Evolutionary conservation across 75 land plant species (phyloP), one percentile per base, ranked within the genome.

Genomic region (Sequoiadendron giganteum): DNA sequence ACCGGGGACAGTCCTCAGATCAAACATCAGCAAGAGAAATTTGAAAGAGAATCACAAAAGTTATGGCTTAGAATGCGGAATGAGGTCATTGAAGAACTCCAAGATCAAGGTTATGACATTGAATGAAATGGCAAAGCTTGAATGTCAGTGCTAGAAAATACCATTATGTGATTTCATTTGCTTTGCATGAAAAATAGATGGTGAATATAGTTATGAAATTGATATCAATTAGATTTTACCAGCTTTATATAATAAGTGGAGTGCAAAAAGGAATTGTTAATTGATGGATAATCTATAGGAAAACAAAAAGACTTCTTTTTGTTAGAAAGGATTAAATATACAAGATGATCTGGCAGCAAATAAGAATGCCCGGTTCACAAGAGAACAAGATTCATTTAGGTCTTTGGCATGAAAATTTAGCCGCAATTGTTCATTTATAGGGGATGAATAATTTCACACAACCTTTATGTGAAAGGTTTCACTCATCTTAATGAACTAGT

Each of bases 21-120:
- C 86, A 89, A 90, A 48, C 52, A 92, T 65, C 92, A 94, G 88
- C 85, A 87, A 30, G 88, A 89, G 88, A 96, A 93, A 86, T 90
- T 96, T 85, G 95, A 93, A 28, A 90, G 91, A 42, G 97, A 95
- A 75, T 92, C 96, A 21, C 70, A 84, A 88, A 96, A 94, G 89
- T 91, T 96, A 54, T 96, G 97, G 97, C 65, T 91, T 18, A 91
- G 96, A 87, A 96, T 96, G 97, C 89, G 93, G 89, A 92, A 93
- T 87, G 97, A 96, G 73, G 96, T 93, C 77, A 86, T 92, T 48
- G 25, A 85, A 39, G 97, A 96, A 87, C 91, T 95, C 85, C 94
- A 93, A 49, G 97, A 93, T 89, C 94, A 95, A 85, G 97, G 95
- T 1, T 94, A 78, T 72, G 90, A 92, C 85, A 84, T 94, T 49